Evolutionary conservation across 2,329 filamentous ascomycete species (phyloP), one percentile per base, ranked within the genome.

Genomic region (Arachnomyces sp.): DNA sequence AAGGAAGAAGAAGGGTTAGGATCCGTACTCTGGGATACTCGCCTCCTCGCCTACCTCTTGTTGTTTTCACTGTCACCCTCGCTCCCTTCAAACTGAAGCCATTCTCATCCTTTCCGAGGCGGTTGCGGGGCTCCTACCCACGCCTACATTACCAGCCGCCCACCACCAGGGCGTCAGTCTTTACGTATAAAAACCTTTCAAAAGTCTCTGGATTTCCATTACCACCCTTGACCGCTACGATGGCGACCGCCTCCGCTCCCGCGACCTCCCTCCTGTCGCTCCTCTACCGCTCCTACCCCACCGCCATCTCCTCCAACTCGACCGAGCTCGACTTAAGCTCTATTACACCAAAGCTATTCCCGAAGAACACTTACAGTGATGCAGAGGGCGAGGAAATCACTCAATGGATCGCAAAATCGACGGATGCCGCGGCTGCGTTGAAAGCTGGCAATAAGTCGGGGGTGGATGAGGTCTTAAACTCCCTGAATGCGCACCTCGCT

Each of bases 361-460:
- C 76, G 49, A 67, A 74, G 48, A 74, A 77, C 58, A 79, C 76
- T 54, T 94, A 92, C 71, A 79, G 78, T 47, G 72, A 81, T 54
- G 75, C 79, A 49, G 89, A 96, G 68, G 81, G 89, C 67, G 77
- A 83, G 13, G 87, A 94, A 68, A 83, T 94, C 62, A 79, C 82
- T 65, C 82, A 92, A 71, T 95, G 89, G 89, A 74, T 90, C 58
- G 81, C 79, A 57, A 84, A 84, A 34, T 79, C 85, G 31, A 75
- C 81, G 45, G 79, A 82, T 50, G 76, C 93, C 57, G 76, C 77
- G 56, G 65, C 70, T 28, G 59, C 73, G 25, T 46, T 61, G 29
- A 59, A 59, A 40, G 70, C 76, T 43, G 76, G 82, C 46, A 76
- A 83, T 47, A 65, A 71, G 37, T 61, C 67, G 11, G 74, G 76